Evolutionary conservation across 164 flowering plant genomes (phyloP).

Genomic region (Stephania cephalantha): DNA sequence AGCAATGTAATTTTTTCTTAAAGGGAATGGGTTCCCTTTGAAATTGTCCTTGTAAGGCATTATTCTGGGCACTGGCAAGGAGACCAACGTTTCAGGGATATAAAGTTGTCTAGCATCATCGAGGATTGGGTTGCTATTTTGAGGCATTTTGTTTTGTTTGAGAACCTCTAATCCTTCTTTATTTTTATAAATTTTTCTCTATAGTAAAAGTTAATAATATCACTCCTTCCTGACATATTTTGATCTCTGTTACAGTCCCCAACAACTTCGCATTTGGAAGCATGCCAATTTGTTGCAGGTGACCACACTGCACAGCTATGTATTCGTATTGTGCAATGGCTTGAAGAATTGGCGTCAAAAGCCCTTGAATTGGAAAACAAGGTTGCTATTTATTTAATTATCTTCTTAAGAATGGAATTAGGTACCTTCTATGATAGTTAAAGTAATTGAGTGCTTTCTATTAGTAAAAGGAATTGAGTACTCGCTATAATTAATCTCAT

Average conservation of each 20-base stretch:
- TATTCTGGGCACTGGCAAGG: too few species aligned
- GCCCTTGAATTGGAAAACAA: constrained; percentile 89
- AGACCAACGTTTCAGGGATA: too few species aligned
- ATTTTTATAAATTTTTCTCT: too few species aligned
- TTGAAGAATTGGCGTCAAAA: constrained; percentile 90
- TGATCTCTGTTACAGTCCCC: constrained; percentile 54
- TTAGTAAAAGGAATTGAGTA: not conserved
- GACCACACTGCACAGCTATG: constrained; percentile 88
- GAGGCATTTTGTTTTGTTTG: too few species aligned
- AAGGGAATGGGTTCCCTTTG: too few species aligned
- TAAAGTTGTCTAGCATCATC: too few species aligned
- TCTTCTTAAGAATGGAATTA: not conserved
- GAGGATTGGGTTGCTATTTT: too few species aligned
- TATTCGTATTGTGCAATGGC: constrained; percentile 96
- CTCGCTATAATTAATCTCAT: not conserved
- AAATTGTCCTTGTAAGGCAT: too few species aligned
- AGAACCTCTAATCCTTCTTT: too few species aligned
- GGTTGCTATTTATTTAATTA: constrained; percentile 30
- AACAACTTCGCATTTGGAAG: constrained; percentile 82
- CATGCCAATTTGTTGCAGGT: constrained; percentile 72
- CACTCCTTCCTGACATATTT: not conserved
- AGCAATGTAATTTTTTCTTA: too few species aligned
- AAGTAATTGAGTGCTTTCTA: not conserved
- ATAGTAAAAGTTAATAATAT: too few species aligned
- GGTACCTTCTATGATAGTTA: not conserved